A percentile compares a stretch with the other conserved stretches of the same genome.
These are phyloP conservation scores for Dimargaris cristalligena DNA, from an alignment of 192 early-diverging fungal genomes.

Conservation along the genomic window DNA sequence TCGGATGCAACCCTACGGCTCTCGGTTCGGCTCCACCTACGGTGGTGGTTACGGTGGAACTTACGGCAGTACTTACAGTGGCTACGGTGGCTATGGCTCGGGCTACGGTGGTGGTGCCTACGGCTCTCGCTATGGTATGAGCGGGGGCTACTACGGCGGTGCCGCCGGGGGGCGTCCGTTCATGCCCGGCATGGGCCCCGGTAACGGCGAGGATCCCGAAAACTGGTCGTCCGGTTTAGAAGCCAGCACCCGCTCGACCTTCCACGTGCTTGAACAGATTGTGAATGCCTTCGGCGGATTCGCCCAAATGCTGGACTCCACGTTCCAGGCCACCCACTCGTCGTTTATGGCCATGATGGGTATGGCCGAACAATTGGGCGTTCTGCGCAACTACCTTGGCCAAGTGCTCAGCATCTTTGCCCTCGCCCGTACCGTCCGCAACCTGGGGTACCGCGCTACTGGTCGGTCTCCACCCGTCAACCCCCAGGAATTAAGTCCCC, in stretches of 20 bases:
- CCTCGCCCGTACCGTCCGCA: conserved; percentile 48
- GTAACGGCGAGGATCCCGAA: conserved; percentile 41
- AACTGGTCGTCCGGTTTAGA: conserved; percentile 69
- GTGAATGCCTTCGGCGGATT: conserved; percentile 96
- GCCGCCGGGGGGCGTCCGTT: conserved; percentile 20
- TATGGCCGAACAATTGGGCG: conserved; percentile 96
- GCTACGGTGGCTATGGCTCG: conserved; percentile 34
- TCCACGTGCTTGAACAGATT: conserved; percentile 80
- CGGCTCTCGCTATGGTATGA: conserved; percentile 21
- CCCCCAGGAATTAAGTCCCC: conserved; percentile 49
- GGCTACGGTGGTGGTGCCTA: conserved; percentile 32
- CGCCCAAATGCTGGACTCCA: conserved; percentile 94
- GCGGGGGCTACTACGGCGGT: conserved; percentile 21
- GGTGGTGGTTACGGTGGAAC: conserved; percentile 20
- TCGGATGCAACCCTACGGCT: neutral
- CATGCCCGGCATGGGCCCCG: conserved; percentile 32
- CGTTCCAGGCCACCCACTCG: conserved; percentile 89
- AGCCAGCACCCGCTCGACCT: conserved; percentile 77
- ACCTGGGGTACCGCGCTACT: conserved; percentile 41
- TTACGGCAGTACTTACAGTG: conserved; percentile 20
- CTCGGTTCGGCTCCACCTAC: neutral
- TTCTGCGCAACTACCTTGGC: conserved; percentile 68
- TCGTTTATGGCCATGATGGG: conserved; percentile 91
- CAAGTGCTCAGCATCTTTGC: conserved; percentile 69
- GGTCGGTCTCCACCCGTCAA: conserved; percentile 53